Conservation (phyloP, 208 protist species). For the Crithidia bombi region DNA sequence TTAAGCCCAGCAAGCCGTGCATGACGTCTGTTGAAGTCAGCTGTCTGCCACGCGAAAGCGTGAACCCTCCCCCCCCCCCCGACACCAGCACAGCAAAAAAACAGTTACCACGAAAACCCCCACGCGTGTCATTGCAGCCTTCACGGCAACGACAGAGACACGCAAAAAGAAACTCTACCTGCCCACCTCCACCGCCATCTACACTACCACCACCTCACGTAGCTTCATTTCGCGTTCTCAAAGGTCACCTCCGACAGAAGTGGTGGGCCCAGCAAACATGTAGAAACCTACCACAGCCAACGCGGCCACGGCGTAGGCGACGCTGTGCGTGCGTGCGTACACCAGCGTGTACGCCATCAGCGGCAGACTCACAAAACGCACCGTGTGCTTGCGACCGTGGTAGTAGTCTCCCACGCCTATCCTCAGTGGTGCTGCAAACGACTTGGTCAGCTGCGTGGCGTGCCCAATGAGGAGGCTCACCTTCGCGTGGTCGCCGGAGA, state of each 20-base stretch:
- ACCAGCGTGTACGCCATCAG: constrained; percentile 31
- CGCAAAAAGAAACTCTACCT: too few relatives aligned
- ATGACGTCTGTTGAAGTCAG: too few relatives aligned
- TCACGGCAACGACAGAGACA: too few relatives aligned
- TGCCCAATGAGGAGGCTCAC: constrained; percentile 24
- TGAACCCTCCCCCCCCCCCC: too few relatives aligned
- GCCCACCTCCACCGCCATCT: too few relatives aligned
- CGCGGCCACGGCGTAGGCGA: constrained; percentile 16
- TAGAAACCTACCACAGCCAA: background rate
- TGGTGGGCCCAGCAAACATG: background rate
- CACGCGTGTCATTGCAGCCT: too few relatives aligned
- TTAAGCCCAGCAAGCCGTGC: too few relatives aligned
- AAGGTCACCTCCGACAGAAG: constrained; percentile 4
- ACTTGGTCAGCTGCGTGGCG: constrained; percentile 31
- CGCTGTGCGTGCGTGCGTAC: constrained; percentile 26
- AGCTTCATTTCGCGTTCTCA: background rate
- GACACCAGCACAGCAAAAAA: too few relatives aligned
- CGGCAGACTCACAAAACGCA: constrained; percentile 27
- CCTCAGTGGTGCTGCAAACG: constrained; percentile 30
- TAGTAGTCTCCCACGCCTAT: constrained; percentile 20
- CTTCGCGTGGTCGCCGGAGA: constrained; percentile 15
- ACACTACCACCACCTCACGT: too few relatives aligned
- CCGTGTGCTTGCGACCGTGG: constrained; percentile 17
- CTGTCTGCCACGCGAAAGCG: too few relatives aligned
- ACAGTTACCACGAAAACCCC: too few relatives aligned